Percentiles rank a stretch among this genome's conserved stretches.
phyloP scores from a whole-genome alignment of 352 stramenopile species.

The Pythium scleroteichum region DNA sequence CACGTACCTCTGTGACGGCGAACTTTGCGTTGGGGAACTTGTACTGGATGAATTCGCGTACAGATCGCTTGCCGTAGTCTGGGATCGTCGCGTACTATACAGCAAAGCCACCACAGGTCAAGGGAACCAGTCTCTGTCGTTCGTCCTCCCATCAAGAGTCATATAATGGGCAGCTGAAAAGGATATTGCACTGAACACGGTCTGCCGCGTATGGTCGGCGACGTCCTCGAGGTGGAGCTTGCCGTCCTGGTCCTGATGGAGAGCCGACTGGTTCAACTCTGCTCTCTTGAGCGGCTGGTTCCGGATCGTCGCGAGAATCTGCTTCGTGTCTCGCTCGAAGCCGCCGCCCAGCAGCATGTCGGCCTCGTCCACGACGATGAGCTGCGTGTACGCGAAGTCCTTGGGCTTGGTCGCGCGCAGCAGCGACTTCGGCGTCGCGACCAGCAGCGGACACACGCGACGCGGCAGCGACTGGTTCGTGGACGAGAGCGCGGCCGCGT shows the following conservation, averaged over 20 bases:
- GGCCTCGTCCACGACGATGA: constrained; percentile 78
- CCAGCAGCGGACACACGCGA: constrained; percentile 47
- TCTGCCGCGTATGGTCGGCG: constrained; percentile 44
- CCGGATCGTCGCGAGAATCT: constrained; percentile 77
- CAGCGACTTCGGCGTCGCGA: constrained; percentile 68
- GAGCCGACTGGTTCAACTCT: constrained; percentile 42
- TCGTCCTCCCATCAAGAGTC: no score
- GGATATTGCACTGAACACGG: constrained; percentile 83
- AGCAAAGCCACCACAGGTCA: constrained; percentile 23
- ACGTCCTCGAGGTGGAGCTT: constrained; percentile 27
- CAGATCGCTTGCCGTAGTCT: constrained; percentile 74
- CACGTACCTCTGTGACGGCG: constrained; percentile 58
- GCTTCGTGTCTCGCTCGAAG: constrained; percentile 79
- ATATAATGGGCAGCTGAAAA: constrained; percentile 24
- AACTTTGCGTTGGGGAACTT: constrained; percentile 72
- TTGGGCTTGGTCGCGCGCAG: constrained; percentile 58
- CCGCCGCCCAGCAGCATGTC: constrained; percentile 79
- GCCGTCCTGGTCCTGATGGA: constrained; percentile 4
- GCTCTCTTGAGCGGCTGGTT: constrained; percentile 64
- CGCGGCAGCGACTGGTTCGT: constrained; percentile 48
- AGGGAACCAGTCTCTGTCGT: constrained; percentile 15
- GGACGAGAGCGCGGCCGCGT: constrained; percentile 51
- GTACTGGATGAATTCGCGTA: constrained; percentile 69
- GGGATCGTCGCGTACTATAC: constrained; percentile 66
- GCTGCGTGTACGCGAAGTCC: constrained; percentile 77